Percentiles rank a stretch among this genome's conserved stretches.
These are phyloP conservation scores for Aureobasidium sp. DNA, from an alignment of 2,329 filamentous ascomycete genomes.

Conservation along the genomic window DNA sequence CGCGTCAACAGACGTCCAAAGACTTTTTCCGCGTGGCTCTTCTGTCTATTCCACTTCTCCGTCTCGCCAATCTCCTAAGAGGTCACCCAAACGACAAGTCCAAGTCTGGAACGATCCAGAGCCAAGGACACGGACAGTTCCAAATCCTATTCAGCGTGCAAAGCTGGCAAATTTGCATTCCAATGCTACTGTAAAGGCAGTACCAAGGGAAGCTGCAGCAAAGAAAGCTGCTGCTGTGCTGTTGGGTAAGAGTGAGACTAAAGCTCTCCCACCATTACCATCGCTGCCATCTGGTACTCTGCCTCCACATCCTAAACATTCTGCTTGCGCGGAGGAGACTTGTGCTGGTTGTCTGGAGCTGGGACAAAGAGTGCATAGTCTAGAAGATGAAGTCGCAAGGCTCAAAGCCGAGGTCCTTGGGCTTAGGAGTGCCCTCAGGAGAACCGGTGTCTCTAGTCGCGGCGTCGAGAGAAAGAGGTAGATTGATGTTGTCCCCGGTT, in stretches of 20 bases:
- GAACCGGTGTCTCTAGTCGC: not conserved
- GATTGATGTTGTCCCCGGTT: not conserved
- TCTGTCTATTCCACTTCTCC: conserved; percentile 2
- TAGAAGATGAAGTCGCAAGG: conserved; percentile 16
- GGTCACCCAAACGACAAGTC: not conserved
- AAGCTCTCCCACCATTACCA: not conserved
- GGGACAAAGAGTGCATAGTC: not conserved
- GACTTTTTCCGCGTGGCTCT: not conserved
- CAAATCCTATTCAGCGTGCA: not conserved
- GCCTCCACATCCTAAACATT: not conserved
- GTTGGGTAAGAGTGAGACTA: not conserved
- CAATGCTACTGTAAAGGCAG: not conserved
- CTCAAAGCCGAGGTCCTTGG: conserved; percentile 17
- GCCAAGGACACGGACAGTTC: not conserved
- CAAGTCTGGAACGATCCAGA: not conserved
- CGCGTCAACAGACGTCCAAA: conserved; percentile 3
- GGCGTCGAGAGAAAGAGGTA: not conserved
- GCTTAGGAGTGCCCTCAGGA: conserved; percentile 17
- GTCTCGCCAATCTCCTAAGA: not conserved
- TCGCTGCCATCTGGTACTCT: not conserved
- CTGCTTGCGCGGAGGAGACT: not conserved
- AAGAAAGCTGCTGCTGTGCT: not conserved
- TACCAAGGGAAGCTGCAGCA: not conserved
- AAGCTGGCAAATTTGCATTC: not conserved
- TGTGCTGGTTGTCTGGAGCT: not conserved